Evolutionary conservation across 129 eudicot species (phyloP), one percentile per base, ranked within the genome.

Genomic region (Centaurea solstitialis): DNA sequence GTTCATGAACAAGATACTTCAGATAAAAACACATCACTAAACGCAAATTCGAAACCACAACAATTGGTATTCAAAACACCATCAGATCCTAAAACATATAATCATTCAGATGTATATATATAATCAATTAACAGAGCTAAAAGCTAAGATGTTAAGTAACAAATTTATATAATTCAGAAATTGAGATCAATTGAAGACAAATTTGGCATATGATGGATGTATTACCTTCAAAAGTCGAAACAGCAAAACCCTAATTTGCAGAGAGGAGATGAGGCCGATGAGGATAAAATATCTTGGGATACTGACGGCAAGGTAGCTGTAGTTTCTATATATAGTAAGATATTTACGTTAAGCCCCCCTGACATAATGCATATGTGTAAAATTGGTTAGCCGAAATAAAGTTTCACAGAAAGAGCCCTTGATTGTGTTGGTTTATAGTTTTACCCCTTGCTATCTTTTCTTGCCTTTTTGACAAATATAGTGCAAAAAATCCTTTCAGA

Each of bases 221-320:
- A 15, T 78, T 23, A 83, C 86, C 86, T 83, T 64, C 59, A 67
- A 61, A 83, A 10, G 70, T 9, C 11, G 75, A 74, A 53, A 30
- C 22, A 9, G 70, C 74, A 71, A 83, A 83, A 83, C 86, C 79
- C 82, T 77, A 83, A 77, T 66, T 68, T 74, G 85, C 67, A 73
- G 86, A 28, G 78, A 64, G 15, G 15, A 28, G 38, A 67, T 39
- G 72, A 57, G 72, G 71, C 69, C 61, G 79, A 64, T 65, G 79
- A 66, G 75, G 82, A 50, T 77, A 53, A 83, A 83, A 64, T 77
- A 61, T 71, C 68, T 72, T 23, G 78, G 74, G 43, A 62, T 20
- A 30, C 64, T 13, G 82, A 83, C 82, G 81, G 82, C 86, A 72
- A 71, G 59, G 35, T 26, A 39, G 28, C 79, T 43, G 38, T 23